These are phyloP conservation scores for Phlebopus sp. DNA, from an alignment of 1,284 basidiomycete species.

Conservation along the genomic window DNA sequence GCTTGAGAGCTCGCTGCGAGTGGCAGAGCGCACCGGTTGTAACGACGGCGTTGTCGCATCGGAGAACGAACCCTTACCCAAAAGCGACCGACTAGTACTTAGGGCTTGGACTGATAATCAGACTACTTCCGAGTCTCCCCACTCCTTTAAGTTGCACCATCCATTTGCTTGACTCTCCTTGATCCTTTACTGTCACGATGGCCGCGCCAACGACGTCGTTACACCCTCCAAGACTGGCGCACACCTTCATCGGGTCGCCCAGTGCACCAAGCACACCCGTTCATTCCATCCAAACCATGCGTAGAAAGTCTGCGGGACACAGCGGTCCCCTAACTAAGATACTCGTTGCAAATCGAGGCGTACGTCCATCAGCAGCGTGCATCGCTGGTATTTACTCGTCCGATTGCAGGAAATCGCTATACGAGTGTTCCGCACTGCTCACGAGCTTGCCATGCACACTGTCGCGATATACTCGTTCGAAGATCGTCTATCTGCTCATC, in stretches of 20 bases:
- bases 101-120: slow-evolving; percentile 8
- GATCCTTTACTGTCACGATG: slow-evolving; percentile 36
- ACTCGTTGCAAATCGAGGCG: slow-evolving; percentile 94
- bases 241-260: slow-evolving; percentile 68
- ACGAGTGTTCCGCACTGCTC: slow-evolving; percentile 96
- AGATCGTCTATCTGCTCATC: slow-evolving; percentile 95
- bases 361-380: slow-evolving; percentile 39
- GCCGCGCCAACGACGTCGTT: slow-evolving; percentile 41
- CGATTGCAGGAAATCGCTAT: slow-evolving; percentile 91
- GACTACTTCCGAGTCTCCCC: slow-evolving; percentile 7
- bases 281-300: slow-evolving; percentile 87
- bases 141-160: slow-evolving; percentile 8
- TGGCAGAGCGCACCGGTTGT: background rate
- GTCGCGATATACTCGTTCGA: slow-evolving; percentile 98
- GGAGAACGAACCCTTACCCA: background rate
- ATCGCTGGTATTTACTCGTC: slow-evolving; percentile 4
- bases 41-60: background rate
- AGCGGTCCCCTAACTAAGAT: slow-evolving; percentile 90
- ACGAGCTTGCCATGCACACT: slow-evolving; percentile 99
- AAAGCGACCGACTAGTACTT: slow-evolving; percentile 1
- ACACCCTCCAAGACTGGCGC: slow-evolving; percentile 70
- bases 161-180: slow-evolving; percentile 12
- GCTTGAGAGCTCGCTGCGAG: slow-evolving; percentile 1
- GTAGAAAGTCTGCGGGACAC: slow-evolving; percentile 89
- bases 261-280: slow-evolving; percentile 79